Evolutionary conservation across 345 rosid species (phyloP).

Genomic region (Linum usitatissimum): DNA sequence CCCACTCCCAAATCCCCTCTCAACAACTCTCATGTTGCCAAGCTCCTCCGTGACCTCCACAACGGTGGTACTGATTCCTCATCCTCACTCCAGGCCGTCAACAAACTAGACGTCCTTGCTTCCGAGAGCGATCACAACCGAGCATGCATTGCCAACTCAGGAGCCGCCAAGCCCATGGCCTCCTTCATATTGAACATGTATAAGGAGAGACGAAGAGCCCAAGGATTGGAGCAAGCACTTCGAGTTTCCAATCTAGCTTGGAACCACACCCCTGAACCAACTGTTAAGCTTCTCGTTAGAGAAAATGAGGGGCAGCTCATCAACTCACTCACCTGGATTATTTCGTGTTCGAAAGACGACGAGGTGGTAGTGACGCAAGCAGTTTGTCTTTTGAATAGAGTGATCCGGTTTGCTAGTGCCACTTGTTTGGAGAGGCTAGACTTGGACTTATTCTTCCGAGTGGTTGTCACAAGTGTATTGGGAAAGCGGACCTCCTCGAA

Average conservation of each 20-base stretch:
- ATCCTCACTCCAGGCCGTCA: conserved; percentile 9
- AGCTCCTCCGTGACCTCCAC: conserved; percentile 26
- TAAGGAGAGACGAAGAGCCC: conserved; percentile 7
- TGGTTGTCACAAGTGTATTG: conserved; percentile 11
- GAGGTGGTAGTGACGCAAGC: conserved; percentile 18
- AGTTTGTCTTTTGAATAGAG: conserved; percentile 18
- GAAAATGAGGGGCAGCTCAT: conserved; percentile 22
- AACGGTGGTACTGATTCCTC: neutral
- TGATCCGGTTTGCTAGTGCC: conserved; percentile 10
- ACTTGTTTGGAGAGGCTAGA: conserved; percentile 20
- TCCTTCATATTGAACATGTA: conserved; percentile 15
- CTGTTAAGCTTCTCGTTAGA: conserved; percentile 14
- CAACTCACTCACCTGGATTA: conserved; percentile 31
- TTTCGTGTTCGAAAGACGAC: conserved; percentile 5
- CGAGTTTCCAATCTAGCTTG: conserved; percentile 24
- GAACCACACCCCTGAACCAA: conserved; percentile 20
- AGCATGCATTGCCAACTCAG: conserved; percentile 26
- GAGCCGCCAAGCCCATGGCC: conserved; percentile 19
- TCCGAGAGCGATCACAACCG: conserved; percentile 26
- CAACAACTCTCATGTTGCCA: conserved; percentile 14
- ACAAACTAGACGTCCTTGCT: conserved; percentile 25
- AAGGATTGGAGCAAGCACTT: conserved; percentile 29
- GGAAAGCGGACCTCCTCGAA: conserved; percentile 16
- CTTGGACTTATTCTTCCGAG: conserved; percentile 20
- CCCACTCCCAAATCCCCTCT: conserved; percentile 25